Evolutionary conservation across 257 asterid species (phyloP).

Genomic region (Nicotiana knightiana): DNA sequence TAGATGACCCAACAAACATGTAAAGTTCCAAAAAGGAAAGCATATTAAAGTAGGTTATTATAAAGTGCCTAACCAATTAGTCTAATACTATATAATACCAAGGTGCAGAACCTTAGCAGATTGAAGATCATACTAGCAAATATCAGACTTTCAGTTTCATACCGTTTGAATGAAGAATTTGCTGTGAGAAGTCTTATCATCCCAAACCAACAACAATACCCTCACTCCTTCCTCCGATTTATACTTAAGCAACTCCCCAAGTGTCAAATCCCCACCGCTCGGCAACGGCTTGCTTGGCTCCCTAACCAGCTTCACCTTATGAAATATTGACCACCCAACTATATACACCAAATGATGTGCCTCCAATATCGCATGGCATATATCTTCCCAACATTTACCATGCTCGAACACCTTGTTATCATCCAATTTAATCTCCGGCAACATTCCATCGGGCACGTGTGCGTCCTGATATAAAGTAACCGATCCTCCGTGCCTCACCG

Average conservation of each 20-base stretch:
- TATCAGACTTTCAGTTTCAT: not conserved
- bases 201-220: constrained; percentile 93
- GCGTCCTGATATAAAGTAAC: constrained; percentile 77
- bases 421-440: constrained; percentile 55
- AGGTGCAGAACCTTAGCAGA: not conserved
- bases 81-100: constrained; percentile 2
- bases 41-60: not conserved
- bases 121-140: not conserved
- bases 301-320: constrained; percentile 64
- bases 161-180: constrained; percentile 77
- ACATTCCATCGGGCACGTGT: constrained; percentile 56
- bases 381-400: constrained; percentile 70
- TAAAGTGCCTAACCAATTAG: not conserved
- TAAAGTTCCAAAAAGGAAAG: constrained; percentile 7
- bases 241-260: constrained; percentile 81
- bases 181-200: constrained; percentile 90
- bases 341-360: constrained; percentile 72
- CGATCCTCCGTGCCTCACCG: constrained; percentile 67
- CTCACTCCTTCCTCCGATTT: constrained; percentile 97
- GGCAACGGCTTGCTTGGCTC: constrained; percentile 74
- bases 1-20: not conserved
- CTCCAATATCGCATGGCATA: constrained; percentile 68
- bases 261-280: constrained; percentile 68
- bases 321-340: constrained; percentile 74
- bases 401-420: constrained; percentile 33